Percentiles rank a stretch among this genome's conserved stretches.
phyloP scores from a whole-genome alignment of 129 eudicot species.

The Calendula officinalis region DNA sequence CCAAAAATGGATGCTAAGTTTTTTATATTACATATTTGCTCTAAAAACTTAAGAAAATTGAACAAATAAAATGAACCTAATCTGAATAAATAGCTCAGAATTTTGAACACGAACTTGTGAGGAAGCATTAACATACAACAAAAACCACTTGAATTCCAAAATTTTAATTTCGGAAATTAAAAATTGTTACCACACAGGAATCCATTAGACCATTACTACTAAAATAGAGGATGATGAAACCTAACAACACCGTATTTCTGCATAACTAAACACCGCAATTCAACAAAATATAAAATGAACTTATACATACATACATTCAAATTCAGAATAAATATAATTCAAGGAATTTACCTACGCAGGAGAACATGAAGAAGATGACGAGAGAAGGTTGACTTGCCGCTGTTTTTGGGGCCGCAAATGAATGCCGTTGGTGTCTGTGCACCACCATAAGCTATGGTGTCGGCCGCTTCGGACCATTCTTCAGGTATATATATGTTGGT shows the following conservation, averaged over 20 bases:
- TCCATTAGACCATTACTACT: background rate
- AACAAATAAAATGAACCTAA: background rate
- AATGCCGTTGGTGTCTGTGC: slow-evolving; percentile 40
- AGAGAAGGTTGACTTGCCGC: slow-evolving; percentile 89
- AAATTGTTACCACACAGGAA: too few relatives aligned
- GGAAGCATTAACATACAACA: too few relatives aligned
- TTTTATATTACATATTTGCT: too few relatives aligned
- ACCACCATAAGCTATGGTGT: slow-evolving; percentile 41
- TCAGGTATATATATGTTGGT: slow-evolving; percentile 52
- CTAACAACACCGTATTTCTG: background rate
- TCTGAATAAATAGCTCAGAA: background rate
- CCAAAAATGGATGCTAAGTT: too few relatives aligned
- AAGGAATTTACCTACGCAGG: slow-evolving; percentile 47
- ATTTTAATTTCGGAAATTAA: background rate
- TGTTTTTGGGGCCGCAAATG: slow-evolving; percentile 80
- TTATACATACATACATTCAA: background rate
- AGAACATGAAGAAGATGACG: slow-evolving; percentile 79
- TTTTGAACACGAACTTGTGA: too few relatives aligned
- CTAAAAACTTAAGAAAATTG: background rate
- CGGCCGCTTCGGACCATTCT: slow-evolving; percentile 73
- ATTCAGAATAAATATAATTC: background rate
- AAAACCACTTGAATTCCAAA: too few relatives aligned
- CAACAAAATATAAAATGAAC: background rate
- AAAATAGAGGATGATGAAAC: too few relatives aligned
- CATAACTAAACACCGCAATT: background rate